Base-by-base conservation (phyloP, 805 yeast species). In the Monosporozyma siamensis region DNA sequence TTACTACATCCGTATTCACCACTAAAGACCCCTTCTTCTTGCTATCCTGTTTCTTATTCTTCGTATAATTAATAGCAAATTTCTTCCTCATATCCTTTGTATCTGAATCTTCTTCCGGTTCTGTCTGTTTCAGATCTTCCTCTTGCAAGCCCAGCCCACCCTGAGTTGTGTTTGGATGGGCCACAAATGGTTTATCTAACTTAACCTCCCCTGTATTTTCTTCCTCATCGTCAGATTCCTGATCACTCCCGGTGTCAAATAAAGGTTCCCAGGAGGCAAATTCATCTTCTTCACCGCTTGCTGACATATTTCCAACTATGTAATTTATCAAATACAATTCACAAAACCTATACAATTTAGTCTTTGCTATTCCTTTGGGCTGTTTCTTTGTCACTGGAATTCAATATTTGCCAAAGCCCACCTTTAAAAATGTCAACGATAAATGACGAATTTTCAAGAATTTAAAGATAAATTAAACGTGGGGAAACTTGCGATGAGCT, bases 241-340 rank as follows among this genome's bases (percentile, higher is more conserved):
- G n/a, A 32, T 32, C 35, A 20, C 40, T 37, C 23, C 42, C 42
- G 7, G 42, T 39, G 23, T 39, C 42, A 24, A 39, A 39, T 6
- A 39, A 26, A 12, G 42, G 42, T 22, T 39, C 42, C 44, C 38
- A 24, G 10, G 35, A 32, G 31, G 40, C 22, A 17, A 22, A 24
- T 14, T 30, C 44, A 18, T 32, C 29, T 3, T 38, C 43, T 4
- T 38, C 43, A 34, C 22, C 35, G 7, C 14, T 11, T 17, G 39
- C 23, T 18, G 35, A 32, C 35, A 32, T 32, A 15, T 11, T 22
- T 32, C 32, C 17, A 15, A 15, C 31, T 29, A 8, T 29, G 32
- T 29, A 29, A n/a, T n/a, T n/a, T n/a, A n/a, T n/a, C n/a, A n/a
- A n/a, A n/a, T n/a, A n/a, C n/a, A n/a, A n/a, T n/a, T n/a, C n/a